phyloP scores from a whole-genome alignment of 371 early-diverging fungal species.

The Apophysomyces ossiformis region DNA sequence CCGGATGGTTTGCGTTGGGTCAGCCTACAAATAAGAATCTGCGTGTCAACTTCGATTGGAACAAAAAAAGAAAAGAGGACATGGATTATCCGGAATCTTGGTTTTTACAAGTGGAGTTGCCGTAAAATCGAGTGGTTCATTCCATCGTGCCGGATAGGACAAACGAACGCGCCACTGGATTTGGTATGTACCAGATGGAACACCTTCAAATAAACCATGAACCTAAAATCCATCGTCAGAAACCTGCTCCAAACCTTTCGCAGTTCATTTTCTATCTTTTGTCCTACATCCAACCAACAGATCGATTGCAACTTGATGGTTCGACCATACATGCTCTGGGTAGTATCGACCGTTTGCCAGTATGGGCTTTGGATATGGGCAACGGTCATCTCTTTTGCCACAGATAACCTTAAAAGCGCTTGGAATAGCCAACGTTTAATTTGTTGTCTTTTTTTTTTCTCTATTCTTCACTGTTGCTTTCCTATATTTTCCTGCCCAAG shows the following conservation, averaged over 20 bases:
- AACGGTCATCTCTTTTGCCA: conserved; percentile 37
- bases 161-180: conserved; percentile 27
- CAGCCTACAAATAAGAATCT: neutral
- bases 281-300: conserved; percentile 42
- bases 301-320: conserved; percentile 38
- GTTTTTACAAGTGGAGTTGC: neutral
- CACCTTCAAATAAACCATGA: conserved; percentile 22
- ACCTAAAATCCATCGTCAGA: conserved; percentile 9
- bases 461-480: neutral
- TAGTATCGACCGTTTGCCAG: conserved; percentile 36
- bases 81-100: too few relatives aligned
- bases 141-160: conserved; percentile 21
- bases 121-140: conserved; percentile 23
- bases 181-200: conserved; percentile 22
- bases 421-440: neutral
- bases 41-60: neutral
- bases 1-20: neutral
- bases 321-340: conserved; percentile 33
- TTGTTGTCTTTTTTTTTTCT: neutral
- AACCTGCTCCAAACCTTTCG: neutral
- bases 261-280: neutral
- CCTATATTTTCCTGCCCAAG: neutral
- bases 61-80: too few relatives aligned
- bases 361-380: conserved; percentile 38
- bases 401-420: conserved; percentile 19